Evolutionary conservation across 2,329 filamentous ascomycete genomes (phyloP).

Genomic region (Chalaropsis thielavioides): DNA sequence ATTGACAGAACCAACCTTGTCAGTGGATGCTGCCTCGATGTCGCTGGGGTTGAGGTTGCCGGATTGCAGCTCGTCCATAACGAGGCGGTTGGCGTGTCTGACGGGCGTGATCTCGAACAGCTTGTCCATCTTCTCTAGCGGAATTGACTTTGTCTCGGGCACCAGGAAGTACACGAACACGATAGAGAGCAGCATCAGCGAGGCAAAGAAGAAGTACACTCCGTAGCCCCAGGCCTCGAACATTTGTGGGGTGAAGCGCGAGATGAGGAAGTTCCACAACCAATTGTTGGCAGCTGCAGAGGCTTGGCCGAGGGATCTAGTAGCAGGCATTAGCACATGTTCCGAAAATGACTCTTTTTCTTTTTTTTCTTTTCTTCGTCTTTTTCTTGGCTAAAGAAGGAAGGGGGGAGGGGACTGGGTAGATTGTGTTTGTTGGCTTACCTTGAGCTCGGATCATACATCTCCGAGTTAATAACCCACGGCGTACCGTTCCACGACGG

Average conservation of each 20-base stretch:
- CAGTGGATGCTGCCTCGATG: conserved; percentile 21
- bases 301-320: conserved; percentile 27
- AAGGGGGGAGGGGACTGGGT: conserved; percentile 40
- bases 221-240: conserved; percentile 44
- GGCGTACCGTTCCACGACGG: conserved; percentile 55
- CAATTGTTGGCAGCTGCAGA: conserved; percentile 59
- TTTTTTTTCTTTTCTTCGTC: neutral
- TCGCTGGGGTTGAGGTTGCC: conserved; percentile 25
- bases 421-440: conserved; percentile 37
- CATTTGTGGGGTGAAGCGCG: conserved; percentile 54
- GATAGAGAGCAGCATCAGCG: conserved; percentile 43
- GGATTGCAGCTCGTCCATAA: conserved; percentile 31
- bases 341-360: neutral
- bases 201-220: conserved; percentile 50
- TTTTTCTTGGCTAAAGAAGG: conserved; percentile 28
- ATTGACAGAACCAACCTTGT: conserved; percentile 21
- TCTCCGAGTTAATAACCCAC: conserved; percentile 57
- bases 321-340: neutral
- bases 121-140: conserved; percentile 49
- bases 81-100: conserved; percentile 28
- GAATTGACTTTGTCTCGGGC: conserved; percentile 52
- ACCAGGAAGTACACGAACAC: conserved; percentile 48
- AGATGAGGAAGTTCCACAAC: conserved; percentile 58
- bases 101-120: conserved; percentile 40
- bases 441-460: conserved; percentile 28